A percentile compares a stretch with the other conserved stretches of the same genome.
Conservation (phyloP, 129 eudicot genomes). For the Deinandra increscens region DNA sequence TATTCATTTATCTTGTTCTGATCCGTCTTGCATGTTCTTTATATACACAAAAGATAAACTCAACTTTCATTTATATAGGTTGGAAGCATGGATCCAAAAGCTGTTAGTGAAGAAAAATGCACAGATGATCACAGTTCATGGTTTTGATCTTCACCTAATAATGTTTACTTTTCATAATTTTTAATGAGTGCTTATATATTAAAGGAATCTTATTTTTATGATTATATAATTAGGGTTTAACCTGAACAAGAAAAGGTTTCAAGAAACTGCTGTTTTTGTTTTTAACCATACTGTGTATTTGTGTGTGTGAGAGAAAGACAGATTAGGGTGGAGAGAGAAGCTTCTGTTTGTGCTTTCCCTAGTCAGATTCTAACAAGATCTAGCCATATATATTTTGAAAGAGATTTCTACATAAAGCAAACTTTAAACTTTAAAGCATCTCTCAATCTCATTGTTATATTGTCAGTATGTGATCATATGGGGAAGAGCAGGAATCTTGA, state of each 20-base stretch:
- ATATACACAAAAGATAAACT: neutral
- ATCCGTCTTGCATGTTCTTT: neutral
- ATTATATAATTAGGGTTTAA: slow-evolving; percentile 20
- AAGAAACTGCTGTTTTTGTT: slow-evolving; percentile 9
- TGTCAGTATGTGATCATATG: slow-evolving; percentile 34
- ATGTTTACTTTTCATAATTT: slow-evolving; percentile 2
- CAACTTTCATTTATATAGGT: slow-evolving; percentile 30
- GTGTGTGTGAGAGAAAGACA: slow-evolving; percentile 27
- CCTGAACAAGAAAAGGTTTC: slow-evolving; percentile 4
- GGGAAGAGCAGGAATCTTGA: slow-evolving; percentile 41
- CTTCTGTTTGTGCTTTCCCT: slow-evolving; percentile 40
- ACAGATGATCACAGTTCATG: slow-evolving; percentile 64
- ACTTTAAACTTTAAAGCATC: slow-evolving; percentile 32
- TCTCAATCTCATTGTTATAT: slow-evolving; percentile 28
- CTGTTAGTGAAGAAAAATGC: slow-evolving; percentile 48
- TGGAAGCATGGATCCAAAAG: slow-evolving; percentile 55
- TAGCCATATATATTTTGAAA: slow-evolving; percentile 29
- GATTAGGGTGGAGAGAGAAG: slow-evolving; percentile 33
- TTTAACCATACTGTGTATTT: slow-evolving; percentile 19
- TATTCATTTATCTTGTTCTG: neutral
- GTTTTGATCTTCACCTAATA: slow-evolving; percentile 40
- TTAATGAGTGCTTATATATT: neutral
- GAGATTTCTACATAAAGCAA: slow-evolving; percentile 39
- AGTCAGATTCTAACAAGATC: slow-evolving; percentile 47
- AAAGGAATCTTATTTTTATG: neutral